Conservation (phyloP, 345 rosid genomes). For the Geranium brycei region DNA sequence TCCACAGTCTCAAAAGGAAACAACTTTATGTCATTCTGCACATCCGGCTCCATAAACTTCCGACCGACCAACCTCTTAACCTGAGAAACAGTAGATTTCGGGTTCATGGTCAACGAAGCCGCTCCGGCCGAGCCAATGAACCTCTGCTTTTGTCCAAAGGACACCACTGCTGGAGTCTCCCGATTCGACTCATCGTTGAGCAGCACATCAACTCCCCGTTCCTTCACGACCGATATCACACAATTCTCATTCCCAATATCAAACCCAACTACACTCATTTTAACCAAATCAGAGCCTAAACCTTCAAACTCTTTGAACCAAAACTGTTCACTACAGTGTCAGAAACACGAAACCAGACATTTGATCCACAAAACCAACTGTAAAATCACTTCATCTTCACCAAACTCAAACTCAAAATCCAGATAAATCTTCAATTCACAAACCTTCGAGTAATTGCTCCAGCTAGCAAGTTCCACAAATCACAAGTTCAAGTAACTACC, state of each 20-base stretch:
- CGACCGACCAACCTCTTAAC: constrained; percentile 44
- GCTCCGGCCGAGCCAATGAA: constrained; percentile 42
- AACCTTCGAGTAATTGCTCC: not conserved
- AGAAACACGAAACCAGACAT: not conserved
- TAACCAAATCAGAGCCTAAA: constrained; percentile 1
- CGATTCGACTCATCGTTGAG: constrained; percentile 50
- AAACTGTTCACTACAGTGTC: not conserved
- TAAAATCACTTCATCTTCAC: not conserved
- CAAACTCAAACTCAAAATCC: not conserved
- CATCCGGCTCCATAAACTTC: constrained; percentile 27
- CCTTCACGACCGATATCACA: constrained; percentile 42
- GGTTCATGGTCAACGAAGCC: constrained; percentile 40
- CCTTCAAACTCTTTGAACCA: not conserved
- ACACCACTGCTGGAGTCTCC: constrained; percentile 35
- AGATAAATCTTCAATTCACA: not conserved
- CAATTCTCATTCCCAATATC: constrained; percentile 52
- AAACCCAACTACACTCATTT: constrained; percentile 50
- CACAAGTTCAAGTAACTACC: too few relatives aligned
- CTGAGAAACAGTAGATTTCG: constrained; percentile 39
- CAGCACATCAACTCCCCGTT: constrained; percentile 42
- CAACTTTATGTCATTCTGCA: constrained; percentile 30
- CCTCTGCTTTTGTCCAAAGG: constrained; percentile 53
- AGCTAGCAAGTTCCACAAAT: too few relatives aligned
- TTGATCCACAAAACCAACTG: not conserved
- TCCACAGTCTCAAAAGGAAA: constrained; percentile 37